These are phyloP conservation scores for Botrytis pseudocinerea DNA, from an alignment of 2,329 filamentous ascomycete genomes.

Conservation along the genomic window DNA sequence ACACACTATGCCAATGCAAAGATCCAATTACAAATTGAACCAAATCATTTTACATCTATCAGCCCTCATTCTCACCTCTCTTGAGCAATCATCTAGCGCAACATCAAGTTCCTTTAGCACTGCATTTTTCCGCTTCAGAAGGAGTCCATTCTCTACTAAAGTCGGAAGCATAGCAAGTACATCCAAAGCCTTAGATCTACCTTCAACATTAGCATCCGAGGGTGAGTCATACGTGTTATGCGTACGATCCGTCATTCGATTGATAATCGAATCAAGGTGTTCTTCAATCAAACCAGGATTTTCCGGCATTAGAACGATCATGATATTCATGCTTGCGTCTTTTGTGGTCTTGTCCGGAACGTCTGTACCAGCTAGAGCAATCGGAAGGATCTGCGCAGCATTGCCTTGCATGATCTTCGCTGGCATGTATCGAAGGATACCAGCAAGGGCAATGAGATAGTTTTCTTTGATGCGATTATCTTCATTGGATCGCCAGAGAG, in stretches of 20 bases:
- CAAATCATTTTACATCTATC: slow-evolving; percentile 34
- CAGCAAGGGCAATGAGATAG: slow-evolving; percentile 37
- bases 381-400: slow-evolving; percentile 30
- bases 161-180: slow-evolving; percentile 34
- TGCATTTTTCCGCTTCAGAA: slow-evolving; percentile 29
- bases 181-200: slow-evolving; percentile 37
- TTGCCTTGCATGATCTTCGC: slow-evolving; percentile 25
- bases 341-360: slow-evolving; percentile 35
- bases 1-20: background rate
- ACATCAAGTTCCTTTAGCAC: slow-evolving; percentile 35
- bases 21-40: slow-evolving; percentile 28
- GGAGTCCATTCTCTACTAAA: slow-evolving; percentile 25
- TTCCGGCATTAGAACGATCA: slow-evolving; percentile 31
- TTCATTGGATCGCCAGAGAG: slow-evolving; percentile 26
- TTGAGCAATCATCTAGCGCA: slow-evolving; percentile 35
- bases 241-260: slow-evolving; percentile 36
- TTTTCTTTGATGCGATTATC: slow-evolving; percentile 30
- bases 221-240: slow-evolving; percentile 38
- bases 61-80: slow-evolving; percentile 35
- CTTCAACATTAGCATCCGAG: slow-evolving; percentile 31
- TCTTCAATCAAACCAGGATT: slow-evolving; percentile 31
- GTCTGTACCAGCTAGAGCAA: slow-evolving; percentile 35
- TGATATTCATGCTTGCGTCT: slow-evolving; percentile 31
- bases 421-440: slow-evolving; percentile 35
- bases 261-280: slow-evolving; percentile 37